A percentile compares a stretch with the other conserved stretches of the same genome.
These are phyloP conservation scores for Rhizopus arrhizus DNA, from an alignment of 371 early-diverging fungal species.

Conservation along the genomic window DNA sequence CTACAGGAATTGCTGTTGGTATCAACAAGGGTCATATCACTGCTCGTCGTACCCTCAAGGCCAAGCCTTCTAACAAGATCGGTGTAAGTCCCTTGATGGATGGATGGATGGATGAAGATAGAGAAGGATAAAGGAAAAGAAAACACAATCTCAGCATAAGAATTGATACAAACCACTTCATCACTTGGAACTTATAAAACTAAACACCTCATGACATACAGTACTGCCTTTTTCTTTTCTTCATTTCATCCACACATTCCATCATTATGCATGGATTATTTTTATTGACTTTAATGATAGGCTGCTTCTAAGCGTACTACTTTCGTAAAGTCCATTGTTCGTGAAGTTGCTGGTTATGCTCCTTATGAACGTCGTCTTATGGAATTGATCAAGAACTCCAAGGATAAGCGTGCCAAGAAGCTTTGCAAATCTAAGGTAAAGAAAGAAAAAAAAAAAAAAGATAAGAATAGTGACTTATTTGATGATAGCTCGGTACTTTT, in stretches of 20 bases:
- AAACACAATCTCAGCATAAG: neutral
- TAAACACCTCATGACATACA: neutral
- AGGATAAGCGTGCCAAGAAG: conserved; percentile 99
- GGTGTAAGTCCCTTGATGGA: conserved; percentile 64
- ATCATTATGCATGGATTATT: neutral
- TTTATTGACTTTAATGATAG: conserved; percentile 31
- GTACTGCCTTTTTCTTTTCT: neutral
- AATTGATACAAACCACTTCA: neutral
- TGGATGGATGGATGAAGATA: conserved; percentile 19
- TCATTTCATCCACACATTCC: neutral
- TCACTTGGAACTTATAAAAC: neutral
- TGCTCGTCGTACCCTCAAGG: conserved; percentile 72
- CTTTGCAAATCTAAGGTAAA: conserved; percentile 96
- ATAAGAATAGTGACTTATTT: conserved; percentile 85
- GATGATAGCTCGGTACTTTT: conserved; percentile 90
- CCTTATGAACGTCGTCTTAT: conserved; percentile 99
- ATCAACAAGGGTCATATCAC: conserved; percentile 81
- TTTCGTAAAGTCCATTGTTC: conserved; percentile 92
- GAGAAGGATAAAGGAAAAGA: neutral
- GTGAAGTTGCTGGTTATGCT: conserved; percentile 97
- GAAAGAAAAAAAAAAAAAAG: conserved; percentile 55
- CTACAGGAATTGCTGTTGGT: conserved; percentile 78
- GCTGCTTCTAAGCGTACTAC: conserved; percentile 80
- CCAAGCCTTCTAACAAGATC: conserved; percentile 83
- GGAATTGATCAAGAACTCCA: conserved; percentile 99